Base-by-base conservation (phyloP, 495 filamentous ascomycete species). In the Ascobolus immersus region DNA sequence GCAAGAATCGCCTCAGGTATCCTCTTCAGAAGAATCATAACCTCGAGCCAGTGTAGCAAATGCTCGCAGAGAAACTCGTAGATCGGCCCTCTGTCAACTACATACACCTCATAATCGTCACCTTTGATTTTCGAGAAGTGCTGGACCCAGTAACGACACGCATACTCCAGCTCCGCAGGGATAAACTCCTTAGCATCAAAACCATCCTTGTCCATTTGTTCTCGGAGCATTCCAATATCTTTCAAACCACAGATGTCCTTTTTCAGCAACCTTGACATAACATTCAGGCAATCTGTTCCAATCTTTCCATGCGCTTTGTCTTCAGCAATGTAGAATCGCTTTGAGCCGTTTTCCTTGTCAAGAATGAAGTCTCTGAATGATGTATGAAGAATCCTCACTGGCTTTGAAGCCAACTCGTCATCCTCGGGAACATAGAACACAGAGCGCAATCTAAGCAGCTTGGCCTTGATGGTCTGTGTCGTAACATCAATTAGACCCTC, bases 101-200 rank as follows among this genome's bases (percentile, higher is more conserved):
- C n/a, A n/a, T n/a, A n/a, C n/a, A 39, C 28, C 32, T 56, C 41
- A 28, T 35, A 19, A 18, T 54, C 17, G 10, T n/a, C 5, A 14
- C 33, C n/a, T 15, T 45, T 36, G 33, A 49, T 53, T 34, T 53
- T 20, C 33, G 51, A 24, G 15, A 60, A 17, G 48, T 69, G 58
- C 33, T 55, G 24, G 30, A 57, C 47, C 62, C 54, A 67, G 37
- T 57, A 59, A n/a, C 44, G 47, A 45, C 57, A 64, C 18, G 53
- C 41, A 35, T 64, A 57, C 38, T 47, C 41, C 10, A 55, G 18
- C 26, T 50, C 48, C 17, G 44, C 5, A 28, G 45, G 41, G n/a
- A 62, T 33, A 37, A 33, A 33, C 0, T 50, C 10, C 6, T 28
- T 15, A 27, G n/a, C n/a, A n/a, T n/a, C n/a, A n/a, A 55, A 44